Percentiles rank a stretch among this genome's conserved stretches.
Evolutionary conservation across 495 filamentous ascomycete species (phyloP).

Genomic region (Neurospora sp.): DNA sequence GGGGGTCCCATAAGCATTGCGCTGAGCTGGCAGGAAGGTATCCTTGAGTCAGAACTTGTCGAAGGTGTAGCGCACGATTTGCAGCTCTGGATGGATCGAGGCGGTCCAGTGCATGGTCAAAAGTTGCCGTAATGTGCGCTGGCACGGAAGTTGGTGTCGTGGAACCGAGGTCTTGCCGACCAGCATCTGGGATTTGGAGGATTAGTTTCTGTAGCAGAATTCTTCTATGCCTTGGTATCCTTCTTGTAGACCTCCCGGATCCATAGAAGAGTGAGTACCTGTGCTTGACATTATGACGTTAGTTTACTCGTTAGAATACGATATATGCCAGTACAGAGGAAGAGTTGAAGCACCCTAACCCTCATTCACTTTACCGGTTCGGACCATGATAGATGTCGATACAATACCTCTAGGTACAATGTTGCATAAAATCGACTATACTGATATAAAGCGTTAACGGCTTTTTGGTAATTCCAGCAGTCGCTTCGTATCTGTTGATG

Average conservation of each 20-base stretch:
- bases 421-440: not conserved
- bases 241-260: not conserved
- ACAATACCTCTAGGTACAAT: not conserved
- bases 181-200: not conserved
- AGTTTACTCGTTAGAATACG: not conserved
- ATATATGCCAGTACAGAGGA: not conserved
- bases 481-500: not conserved
- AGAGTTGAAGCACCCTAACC: not conserved
- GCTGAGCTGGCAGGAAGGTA: conserved; percentile 23
- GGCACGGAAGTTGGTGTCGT: not conserved
- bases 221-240: not conserved
- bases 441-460: not conserved
- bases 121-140: not conserved
- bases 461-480: not conserved
- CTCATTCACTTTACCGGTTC: not conserved
- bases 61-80: conserved; percentile 22
- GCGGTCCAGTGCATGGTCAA: not conserved
- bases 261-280: not conserved
- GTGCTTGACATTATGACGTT: not conserved
- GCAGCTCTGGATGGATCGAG: conserved; percentile 13
- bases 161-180: not conserved
- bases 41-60: conserved; percentile 15
- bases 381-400: not conserved
- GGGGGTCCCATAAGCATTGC: conserved; percentile 17
- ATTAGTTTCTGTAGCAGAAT: not conserved